Percentiles rank a stretch among this genome's conserved stretches.
These are phyloP conservation scores for Lyophyllum decastes DNA, from an alignment of 768 basidiomycete species.

Conservation along the genomic window DNA sequence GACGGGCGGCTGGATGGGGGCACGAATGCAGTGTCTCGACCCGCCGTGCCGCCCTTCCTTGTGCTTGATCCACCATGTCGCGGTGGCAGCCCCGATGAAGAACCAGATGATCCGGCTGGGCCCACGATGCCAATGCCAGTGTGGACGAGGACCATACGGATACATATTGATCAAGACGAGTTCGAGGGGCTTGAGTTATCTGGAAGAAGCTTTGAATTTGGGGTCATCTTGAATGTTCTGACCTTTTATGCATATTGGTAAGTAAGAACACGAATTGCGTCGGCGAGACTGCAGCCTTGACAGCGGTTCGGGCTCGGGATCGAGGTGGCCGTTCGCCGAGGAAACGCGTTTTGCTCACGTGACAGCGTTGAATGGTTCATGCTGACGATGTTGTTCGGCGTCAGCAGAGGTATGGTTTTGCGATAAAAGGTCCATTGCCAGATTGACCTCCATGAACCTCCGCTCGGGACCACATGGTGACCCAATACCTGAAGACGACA, in stretches of 20 bases:
- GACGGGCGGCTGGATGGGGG: slow-evolving; percentile 15
- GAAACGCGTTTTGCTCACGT: slow-evolving; percentile 5
- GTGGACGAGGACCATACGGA: slow-evolving; percentile 9
- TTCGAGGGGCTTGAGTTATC: not conserved
- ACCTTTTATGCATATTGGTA: not conserved
- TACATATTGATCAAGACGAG: slow-evolving; percentile 6
- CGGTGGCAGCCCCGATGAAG: slow-evolving; percentile 53
- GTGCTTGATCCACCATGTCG: slow-evolving; percentile 42
- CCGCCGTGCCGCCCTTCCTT: slow-evolving; percentile 31
- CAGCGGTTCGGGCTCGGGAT: not conserved
- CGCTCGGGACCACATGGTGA: too few species aligned
- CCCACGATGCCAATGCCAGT: slow-evolving; percentile 24
- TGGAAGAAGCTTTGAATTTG: not conserved
- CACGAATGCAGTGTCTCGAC: slow-evolving; percentile 34
- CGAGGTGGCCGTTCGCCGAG: not conserved
- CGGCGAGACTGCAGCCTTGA: slow-evolving; percentile 5
- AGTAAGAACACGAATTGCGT: slow-evolving; percentile 9
- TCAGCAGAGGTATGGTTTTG: not conserved
- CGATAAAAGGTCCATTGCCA: too few species aligned
- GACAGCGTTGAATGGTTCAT: not conserved
- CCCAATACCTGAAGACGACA: too few species aligned
- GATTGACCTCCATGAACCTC: too few species aligned
- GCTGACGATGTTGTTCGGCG: not conserved
- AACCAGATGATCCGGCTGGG: slow-evolving; percentile 75
- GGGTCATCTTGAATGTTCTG: not conserved